Percentiles rank a stretch among this genome's conserved stretches.
Conservation (phyloP, 176 grass and related monocot species). For the Avena insularis region DNA sequence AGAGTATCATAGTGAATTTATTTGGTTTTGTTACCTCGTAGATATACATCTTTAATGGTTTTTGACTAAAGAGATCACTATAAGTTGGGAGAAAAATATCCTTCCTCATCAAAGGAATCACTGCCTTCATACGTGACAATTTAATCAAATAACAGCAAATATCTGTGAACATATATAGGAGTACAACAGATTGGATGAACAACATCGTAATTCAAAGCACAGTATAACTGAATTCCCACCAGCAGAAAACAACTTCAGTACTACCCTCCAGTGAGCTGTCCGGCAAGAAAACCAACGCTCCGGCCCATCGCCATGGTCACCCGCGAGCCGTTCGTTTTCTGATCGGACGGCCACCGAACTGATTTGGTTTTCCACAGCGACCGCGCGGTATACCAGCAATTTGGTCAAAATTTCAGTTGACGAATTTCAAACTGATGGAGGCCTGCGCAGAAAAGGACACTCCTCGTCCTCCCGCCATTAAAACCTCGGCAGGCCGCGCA, state of each 20-base stretch:
- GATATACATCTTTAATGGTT: too few species aligned
- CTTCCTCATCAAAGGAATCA: too few species aligned
- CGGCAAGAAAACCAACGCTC: conserved; percentile 56
- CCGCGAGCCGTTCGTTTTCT: conserved; percentile 50
- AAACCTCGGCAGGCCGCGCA: conserved; percentile 49
- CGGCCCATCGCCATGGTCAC: background rate
- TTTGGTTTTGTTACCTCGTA: too few species aligned
- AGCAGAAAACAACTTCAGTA: background rate
- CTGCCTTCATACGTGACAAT: too few species aligned
- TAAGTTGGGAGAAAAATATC: too few species aligned
- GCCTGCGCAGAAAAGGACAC: conserved; percentile 15
- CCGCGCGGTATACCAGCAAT: background rate
- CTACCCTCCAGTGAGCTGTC: conserved; percentile 32
- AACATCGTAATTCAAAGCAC: background rate
- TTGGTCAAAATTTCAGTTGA: background rate
- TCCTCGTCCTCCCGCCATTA: conserved; percentile 60
- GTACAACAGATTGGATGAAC: background rate
- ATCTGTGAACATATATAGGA: background rate
- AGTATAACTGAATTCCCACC: background rate
- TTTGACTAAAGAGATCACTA: too few species aligned
- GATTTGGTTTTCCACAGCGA: background rate
- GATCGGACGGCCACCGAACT: conserved; percentile 34
- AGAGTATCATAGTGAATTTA: too few species aligned
- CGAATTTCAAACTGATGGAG: conserved; percentile 2
- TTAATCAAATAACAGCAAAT: background rate